Percentiles rank a stretch among this genome's conserved stretches.
Evolutionary conservation across 192 early-diverging fungal genomes (phyloP).

Genomic region (Linnemannia zychae): DNA sequence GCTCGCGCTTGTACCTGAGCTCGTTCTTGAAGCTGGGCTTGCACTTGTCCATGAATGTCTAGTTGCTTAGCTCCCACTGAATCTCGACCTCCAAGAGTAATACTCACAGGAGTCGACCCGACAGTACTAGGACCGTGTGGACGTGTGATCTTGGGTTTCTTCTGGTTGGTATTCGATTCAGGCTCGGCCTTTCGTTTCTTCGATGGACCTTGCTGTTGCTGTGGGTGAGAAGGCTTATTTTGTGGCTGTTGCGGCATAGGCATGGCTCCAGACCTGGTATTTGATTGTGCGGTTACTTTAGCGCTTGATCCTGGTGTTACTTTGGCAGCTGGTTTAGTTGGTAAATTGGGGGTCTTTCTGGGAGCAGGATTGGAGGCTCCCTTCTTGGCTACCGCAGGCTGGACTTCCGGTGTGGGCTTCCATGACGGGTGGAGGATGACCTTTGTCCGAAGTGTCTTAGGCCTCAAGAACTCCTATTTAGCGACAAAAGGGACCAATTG

Average conservation of each 20-base stretch:
- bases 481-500: background rate
- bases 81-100: constrained; percentile 20
- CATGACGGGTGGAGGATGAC: constrained; percentile 32
- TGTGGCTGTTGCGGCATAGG: constrained; percentile 2
- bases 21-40: background rate
- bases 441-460: constrained; percentile 25
- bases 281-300: constrained; percentile 9
- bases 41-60: background rate
- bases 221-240: constrained; percentile 5
- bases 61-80: background rate
- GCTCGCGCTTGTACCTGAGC: background rate
- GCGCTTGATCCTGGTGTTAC: background rate
- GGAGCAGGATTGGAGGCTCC: background rate
- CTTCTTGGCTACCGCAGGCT: background rate
- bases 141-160: constrained; percentile 46
- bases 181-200: constrained; percentile 47
- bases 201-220: constrained; percentile 1
- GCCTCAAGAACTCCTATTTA: constrained; percentile 45
- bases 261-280: background rate
- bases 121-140: constrained; percentile 15
- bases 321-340: background rate
- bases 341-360: background rate
- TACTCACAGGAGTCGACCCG: constrained; percentile 17
- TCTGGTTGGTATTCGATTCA: constrained; percentile 19
- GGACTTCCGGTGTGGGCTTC: constrained; percentile 17